Conservation (phyloP, 176 grass and related monocot species). For the Alloteropsis semialata region DNA sequence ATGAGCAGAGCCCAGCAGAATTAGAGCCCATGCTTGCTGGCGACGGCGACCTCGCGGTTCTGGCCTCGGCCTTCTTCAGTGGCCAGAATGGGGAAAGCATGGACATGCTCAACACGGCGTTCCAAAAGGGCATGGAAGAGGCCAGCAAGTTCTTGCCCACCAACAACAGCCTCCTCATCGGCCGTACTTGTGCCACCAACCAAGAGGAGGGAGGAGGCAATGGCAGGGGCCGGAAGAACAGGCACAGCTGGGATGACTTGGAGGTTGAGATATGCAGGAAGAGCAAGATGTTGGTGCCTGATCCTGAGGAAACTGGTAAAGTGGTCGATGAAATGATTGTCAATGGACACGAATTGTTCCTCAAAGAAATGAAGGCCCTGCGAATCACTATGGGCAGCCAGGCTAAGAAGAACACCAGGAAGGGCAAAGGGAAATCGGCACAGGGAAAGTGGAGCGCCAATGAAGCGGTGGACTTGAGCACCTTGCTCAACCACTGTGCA, state of each 20-base stretch:
- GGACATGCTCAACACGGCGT: slow-evolving; percentile 16
- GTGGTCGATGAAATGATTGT: neutral
- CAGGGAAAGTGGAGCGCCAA: neutral
- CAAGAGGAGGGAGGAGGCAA: neutral
- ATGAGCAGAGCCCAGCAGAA: neutral
- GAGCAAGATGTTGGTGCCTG: neutral
- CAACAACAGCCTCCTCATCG: slow-evolving; percentile 4
- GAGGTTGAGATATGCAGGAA: neutral
- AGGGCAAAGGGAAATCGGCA: neutral
- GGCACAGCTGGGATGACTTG: neutral
- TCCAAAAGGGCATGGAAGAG: slow-evolving; percentile 37
- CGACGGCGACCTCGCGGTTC: neutral
- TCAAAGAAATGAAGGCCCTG: neutral
- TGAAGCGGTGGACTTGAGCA: slow-evolving; percentile 56
- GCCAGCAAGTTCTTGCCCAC: slow-evolving; percentile 40
- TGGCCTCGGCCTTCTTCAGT: neutral
- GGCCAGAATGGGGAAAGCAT: neutral
- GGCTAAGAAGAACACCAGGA: neutral
- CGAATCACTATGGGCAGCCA: slow-evolving; percentile 10
- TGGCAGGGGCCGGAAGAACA: neutral
- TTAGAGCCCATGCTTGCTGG: neutral
- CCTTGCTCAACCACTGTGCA: slow-evolving; percentile 65
- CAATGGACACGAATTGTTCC: neutral
- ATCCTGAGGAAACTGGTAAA: neutral
- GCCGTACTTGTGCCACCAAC: too few species aligned